Percentiles rank a stretch among this genome's conserved stretches.
Evolutionary conservation across 495 filamentous ascomycete genomes (phyloP).

Genomic region (Penicillium canescens): DNA sequence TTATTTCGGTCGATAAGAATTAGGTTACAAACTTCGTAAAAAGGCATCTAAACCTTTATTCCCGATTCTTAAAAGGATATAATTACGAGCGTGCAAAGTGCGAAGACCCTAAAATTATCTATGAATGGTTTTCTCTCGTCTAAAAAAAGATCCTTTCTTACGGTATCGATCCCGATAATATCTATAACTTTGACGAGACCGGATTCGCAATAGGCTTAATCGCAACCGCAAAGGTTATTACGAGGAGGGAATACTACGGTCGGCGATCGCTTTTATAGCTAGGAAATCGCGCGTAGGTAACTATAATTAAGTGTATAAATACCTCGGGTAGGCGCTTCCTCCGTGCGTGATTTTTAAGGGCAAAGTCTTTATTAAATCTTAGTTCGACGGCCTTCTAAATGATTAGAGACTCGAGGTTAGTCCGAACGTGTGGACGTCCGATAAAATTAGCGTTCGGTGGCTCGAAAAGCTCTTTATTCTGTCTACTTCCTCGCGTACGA

Average conservation of each 20-base stretch:
- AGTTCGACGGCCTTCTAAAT: constrained; percentile 6
- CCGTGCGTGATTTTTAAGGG: background rate
- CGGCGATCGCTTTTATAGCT: constrained; percentile 21
- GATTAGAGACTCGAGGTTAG: constrained; percentile 20
- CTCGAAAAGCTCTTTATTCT: background rate
- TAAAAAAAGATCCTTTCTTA: too few species aligned
- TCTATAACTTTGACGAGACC: background rate
- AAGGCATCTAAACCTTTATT: background rate
- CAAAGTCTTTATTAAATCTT: constrained; percentile 13
- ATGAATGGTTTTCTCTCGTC: too few species aligned
- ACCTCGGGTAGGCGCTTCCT: background rate
- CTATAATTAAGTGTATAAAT: constrained; percentile 35
- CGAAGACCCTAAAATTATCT: background rate
- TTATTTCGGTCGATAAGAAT: background rate
- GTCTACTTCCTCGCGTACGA: background rate
- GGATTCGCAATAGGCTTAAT: background rate
- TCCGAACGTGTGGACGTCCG: background rate
- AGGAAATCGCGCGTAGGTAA: constrained; percentile 43
- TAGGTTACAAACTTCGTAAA: background rate
- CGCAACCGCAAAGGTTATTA: background rate
- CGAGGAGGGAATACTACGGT: background rate
- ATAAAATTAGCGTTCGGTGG: background rate
- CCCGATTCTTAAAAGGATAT: background rate
- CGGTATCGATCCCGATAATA: background rate
- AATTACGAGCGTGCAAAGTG: background rate